Base-by-base conservation (phyloP, 371 early-diverging fungal species). In the Entomophthora muscae region DNA sequence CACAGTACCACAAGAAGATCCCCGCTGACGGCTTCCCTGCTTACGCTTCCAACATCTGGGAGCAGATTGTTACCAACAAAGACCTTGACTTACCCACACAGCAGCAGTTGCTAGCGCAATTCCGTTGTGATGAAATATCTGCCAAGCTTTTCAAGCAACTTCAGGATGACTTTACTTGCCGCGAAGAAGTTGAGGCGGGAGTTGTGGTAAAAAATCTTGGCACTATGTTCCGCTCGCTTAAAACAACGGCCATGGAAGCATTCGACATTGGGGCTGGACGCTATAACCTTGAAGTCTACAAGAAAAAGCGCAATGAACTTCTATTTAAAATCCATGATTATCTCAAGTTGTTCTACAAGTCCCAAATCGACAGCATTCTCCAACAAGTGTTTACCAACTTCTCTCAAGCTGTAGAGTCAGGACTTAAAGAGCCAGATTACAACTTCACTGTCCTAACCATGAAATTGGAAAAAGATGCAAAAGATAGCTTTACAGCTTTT, bases 31-130 rank as follows among this genome's bases (percentile, higher is more conserved):
- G 96, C 23, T 89, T 96, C 69, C 83, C 88, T 32, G 75, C 82
- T 23, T 98, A 92, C 73, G 91, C 91, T 2, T 79, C 86, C 57
- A 76, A 83, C 54, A 89, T 98, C 61, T 98, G 98, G 98, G 83
- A 84, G 64, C 90, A 90, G 76, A 90, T 97, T 56, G 73, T 88
- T 64, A 80, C 86, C 67, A 96, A 93, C 78, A 86, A 87, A 65
- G 97, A 98, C 67, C 75, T 98, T 64, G 97, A 98, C 75, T 73
- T 98, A 56, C 98, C 98, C 1, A 95, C 96, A 1, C 97, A 98
- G 71, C 95, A 94, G 75, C 90, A 97, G 70, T 73, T 98, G 54
- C 75, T 98, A 62, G 97, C 97, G 26, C 95, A 97, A 76, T 97
- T 88, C 72, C 86, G 98, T 62, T 98, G 98, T 71, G 98, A 98